Percentiles rank a stretch among this genome's conserved stretches.
Conservation (phyloP, 495 filamentous ascomycete species). For the Hypoxylon trugodes region DNA sequence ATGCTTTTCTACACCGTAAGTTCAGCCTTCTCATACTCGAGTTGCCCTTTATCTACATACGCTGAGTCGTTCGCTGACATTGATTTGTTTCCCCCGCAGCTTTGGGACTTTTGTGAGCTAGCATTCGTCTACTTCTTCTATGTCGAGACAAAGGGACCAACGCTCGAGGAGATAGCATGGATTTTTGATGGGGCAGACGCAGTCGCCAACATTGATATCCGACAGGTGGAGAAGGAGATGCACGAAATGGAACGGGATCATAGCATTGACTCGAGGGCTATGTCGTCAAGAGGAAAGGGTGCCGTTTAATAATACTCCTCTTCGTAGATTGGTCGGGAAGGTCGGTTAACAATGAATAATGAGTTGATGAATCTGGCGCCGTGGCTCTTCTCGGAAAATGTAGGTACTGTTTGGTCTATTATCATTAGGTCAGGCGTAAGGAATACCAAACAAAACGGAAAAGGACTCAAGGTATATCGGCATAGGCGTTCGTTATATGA, state of each 20-base stretch:
- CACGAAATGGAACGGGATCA: slow-evolving; percentile 48
- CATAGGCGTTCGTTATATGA: not conserved
- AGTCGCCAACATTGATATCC: slow-evolving; percentile 58
- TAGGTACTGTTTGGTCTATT: not conserved
- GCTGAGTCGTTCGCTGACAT: not conserved
- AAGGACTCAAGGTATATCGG: not conserved
- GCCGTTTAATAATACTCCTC: not conserved
- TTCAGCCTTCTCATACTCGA: not conserved
- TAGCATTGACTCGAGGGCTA: slow-evolving; percentile 29
- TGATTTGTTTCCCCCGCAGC: slow-evolving; percentile 24
- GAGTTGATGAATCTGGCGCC: slow-evolving; percentile 6
- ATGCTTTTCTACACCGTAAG: slow-evolving; percentile 68
- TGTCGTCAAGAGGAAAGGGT: slow-evolving; percentile 25
- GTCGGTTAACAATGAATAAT: not conserved
- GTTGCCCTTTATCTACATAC: not conserved
- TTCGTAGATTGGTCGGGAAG: not conserved
- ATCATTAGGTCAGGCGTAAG: slow-evolving; percentile 1
- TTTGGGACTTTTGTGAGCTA: slow-evolving; percentile 66
- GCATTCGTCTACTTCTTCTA: slow-evolving; percentile 73
- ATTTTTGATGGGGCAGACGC: slow-evolving; percentile 68
- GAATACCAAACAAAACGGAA: slow-evolving; percentile 9
- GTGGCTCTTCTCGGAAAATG: not conserved
- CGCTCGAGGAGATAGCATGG: slow-evolving; percentile 68
- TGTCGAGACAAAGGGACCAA: slow-evolving; percentile 70
- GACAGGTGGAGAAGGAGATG: slow-evolving; percentile 58